Percentiles rank a stretch among this genome's conserved stretches.
Evolutionary conservation across 1,139 yeast species (phyloP).

Genomic region (Yamadazyma spencermartinsiae): DNA sequence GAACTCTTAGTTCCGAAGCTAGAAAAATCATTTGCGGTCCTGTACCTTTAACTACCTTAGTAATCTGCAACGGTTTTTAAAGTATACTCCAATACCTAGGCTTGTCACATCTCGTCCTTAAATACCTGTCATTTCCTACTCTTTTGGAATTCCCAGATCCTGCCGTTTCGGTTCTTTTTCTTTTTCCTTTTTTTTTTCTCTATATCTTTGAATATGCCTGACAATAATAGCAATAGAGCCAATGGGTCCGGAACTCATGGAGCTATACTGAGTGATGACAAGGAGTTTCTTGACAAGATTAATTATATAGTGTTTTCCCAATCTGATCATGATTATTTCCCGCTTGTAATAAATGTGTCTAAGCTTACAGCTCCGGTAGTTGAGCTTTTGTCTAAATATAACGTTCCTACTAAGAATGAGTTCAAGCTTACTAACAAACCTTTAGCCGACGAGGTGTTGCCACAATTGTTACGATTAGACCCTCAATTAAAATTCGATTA

Average conservation of each 20-base stretch:
- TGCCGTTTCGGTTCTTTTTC: too few species aligned
- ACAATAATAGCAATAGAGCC: too few species aligned
- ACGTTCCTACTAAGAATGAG: slow-evolving; percentile 5
- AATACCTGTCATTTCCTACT: too few species aligned
- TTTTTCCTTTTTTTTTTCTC: too few species aligned
- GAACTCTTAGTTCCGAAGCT: neutral
- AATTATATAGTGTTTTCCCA: slow-evolving; percentile 13
- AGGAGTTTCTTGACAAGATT: slow-evolving; percentile 8
- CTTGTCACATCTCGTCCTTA: too few species aligned
- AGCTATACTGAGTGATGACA: too few species aligned
- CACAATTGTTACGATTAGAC: slow-evolving; percentile 8
- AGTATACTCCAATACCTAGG: neutral
- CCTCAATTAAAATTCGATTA: slow-evolving; percentile 21
- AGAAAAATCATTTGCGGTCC: neutral
- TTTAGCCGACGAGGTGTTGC: slow-evolving; percentile 10
- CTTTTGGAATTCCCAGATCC: too few species aligned
- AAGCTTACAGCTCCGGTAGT: slow-evolving; percentile 3
- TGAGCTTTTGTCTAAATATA: slow-evolving; percentile 3
- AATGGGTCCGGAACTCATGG: too few species aligned
- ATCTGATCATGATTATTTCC: slow-evolving; percentile 11
- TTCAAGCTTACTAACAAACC: slow-evolving; percentile 10
- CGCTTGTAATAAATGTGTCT: slow-evolving; percentile 9
- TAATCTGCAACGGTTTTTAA: neutral
- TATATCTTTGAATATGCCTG: too few species aligned
- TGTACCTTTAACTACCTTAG: neutral